phyloP scores from a whole-genome alignment of 768 basidiomycete species.

The Dioszegia hungarica region DNA sequence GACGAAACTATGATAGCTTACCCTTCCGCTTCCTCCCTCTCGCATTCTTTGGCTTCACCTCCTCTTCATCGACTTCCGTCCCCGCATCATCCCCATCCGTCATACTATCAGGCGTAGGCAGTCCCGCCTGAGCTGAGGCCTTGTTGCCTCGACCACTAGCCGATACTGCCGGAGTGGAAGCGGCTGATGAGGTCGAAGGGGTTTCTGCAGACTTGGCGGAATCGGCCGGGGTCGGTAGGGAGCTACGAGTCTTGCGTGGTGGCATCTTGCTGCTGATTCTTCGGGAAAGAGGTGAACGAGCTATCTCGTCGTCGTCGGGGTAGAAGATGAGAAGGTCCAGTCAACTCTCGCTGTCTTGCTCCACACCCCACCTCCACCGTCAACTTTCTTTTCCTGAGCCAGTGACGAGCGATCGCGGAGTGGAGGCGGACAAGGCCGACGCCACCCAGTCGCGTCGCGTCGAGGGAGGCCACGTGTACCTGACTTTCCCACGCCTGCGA shows the following conservation, averaged over 20 bases:
- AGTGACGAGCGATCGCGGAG: too few relatives aligned
- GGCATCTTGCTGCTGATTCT: slow-evolving; percentile 16
- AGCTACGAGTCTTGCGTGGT: slow-evolving; percentile 20
- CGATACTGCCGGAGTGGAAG: slow-evolving; percentile 13
- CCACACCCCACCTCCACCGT: neutral
- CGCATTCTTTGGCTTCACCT: neutral
- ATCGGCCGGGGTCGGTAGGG: slow-evolving; percentile 27
- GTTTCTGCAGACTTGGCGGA: slow-evolving; percentile 11
- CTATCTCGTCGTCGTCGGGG: too few relatives aligned
- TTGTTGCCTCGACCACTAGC: neutral
- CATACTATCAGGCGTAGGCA: slow-evolving; percentile 31
- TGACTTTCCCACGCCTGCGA: too few relatives aligned
- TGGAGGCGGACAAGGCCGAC: too few relatives aligned
- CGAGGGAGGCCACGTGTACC: too few relatives aligned
- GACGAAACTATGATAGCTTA: too few relatives aligned
- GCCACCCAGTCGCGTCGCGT: too few relatives aligned
- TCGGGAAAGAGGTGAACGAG: neutral
- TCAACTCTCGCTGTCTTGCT: slow-evolving; percentile 1
- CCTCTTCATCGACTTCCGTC: neutral
- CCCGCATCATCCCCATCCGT: slow-evolving; percentile 9
- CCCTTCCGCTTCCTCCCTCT: slow-evolving; percentile 26
- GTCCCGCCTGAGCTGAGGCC: neutral
- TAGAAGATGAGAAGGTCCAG: neutral
- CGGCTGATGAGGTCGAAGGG: neutral
- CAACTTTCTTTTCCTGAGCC: too few relatives aligned